A percentile compares a stretch with the other conserved stretches of the same genome.
phyloP scores from a whole-genome alignment of 257 asterid genomes.

The Paulownia fortunei region DNA sequence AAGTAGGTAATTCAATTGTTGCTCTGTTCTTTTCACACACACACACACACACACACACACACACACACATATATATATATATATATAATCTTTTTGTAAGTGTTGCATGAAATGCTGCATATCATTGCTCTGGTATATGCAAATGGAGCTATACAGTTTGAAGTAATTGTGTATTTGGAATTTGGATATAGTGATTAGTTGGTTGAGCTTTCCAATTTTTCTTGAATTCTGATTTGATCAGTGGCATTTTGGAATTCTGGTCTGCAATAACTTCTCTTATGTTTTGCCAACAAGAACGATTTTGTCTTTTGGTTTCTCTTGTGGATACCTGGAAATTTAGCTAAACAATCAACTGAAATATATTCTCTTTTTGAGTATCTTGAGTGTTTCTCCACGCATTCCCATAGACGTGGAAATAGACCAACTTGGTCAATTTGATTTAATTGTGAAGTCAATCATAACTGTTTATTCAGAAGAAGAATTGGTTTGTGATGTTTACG shows the following conservation, averaged over 20 bases:
- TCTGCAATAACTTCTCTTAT: not conserved
- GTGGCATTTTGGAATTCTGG: constrained; percentile 8
- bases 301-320: not conserved
- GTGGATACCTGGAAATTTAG: not conserved
- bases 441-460: not conserved
- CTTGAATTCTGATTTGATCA: constrained; percentile 2
- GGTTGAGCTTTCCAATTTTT: not conserved
- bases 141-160: constrained; percentile 21
- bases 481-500: constrained; percentile 8
- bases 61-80: no score
- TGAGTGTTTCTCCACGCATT: not conserved
- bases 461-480: not conserved
- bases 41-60: no score
- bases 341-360: constrained; percentile 9
- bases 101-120: not conserved
- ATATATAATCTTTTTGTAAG: not conserved
- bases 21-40: no score
- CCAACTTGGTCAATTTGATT: not conserved
- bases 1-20: constrained; percentile 66
- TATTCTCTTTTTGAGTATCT: not conserved
- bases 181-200: constrained; percentile 4
- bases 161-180: constrained; percentile 5
- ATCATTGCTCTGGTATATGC: not conserved
- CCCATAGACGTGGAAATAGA: not conserved
- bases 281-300: not conserved